phyloP scores from a whole-genome alignment of 2,329 filamentous ascomycete species.

The Alternaria brassicicola region DNA sequence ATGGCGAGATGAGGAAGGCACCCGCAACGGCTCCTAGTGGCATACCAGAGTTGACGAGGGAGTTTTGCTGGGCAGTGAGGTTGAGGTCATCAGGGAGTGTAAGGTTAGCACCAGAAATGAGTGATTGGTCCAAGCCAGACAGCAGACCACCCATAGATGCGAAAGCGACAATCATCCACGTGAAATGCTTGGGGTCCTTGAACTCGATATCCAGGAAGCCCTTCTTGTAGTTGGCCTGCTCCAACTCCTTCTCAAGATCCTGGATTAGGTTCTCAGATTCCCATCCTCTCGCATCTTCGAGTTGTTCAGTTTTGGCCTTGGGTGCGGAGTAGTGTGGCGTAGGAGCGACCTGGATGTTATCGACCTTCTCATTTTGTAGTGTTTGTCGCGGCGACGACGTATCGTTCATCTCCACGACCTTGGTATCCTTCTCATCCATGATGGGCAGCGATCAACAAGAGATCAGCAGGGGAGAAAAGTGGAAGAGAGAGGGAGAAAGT shows the following conservation, averaged over 20 bases:
- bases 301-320: conserved; percentile 41
- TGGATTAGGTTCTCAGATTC: conserved; percentile 54
- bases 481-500: conserved; percentile 3
- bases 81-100: conserved; percentile 66
- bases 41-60: conserved; percentile 72
- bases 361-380: conserved; percentile 21
- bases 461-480: background rate
- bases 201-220: conserved; percentile 63
- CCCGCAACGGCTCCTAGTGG: conserved; percentile 74
- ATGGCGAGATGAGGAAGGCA: conserved; percentile 69
- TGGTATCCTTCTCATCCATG: conserved; percentile 39
- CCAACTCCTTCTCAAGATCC: conserved; percentile 49
- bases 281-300: conserved; percentile 48
- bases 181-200: conserved; percentile 68
- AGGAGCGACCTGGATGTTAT: conserved; percentile 31
- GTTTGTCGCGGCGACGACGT: conserved; percentile 15
- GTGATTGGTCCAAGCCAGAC: conserved; percentile 73
- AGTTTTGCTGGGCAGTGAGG: conserved; percentile 63
- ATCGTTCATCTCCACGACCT: conserved; percentile 15
- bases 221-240: conserved; percentile 46
- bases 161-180: conserved; percentile 70
- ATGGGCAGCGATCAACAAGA: conserved; percentile 22
- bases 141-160: conserved; percentile 77
- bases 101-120: conserved; percentile 74
- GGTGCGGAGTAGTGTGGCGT: conserved; percentile 30